A percentile compares a stretch with the other conserved stretches of the same genome.
These are phyloP conservation scores for Aspergillus viridinutans DNA, from an alignment of 2,329 filamentous ascomycete species.

Conservation along the genomic window DNA sequence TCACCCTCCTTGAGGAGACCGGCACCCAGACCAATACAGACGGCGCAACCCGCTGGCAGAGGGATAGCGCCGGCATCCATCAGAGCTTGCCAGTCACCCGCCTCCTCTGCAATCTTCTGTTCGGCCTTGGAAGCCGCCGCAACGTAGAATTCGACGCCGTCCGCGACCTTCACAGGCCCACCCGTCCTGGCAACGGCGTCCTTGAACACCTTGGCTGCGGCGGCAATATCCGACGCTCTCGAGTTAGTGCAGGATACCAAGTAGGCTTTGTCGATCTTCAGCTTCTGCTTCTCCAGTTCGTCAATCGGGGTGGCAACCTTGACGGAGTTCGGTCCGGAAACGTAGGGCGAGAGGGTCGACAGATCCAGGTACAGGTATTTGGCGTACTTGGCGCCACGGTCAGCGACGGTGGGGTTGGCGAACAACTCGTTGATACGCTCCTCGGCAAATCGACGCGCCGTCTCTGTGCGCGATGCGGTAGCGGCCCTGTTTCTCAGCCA, in stretches of 20 bases:
- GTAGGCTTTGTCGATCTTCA: slow-evolving; percentile 79
- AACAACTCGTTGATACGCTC: slow-evolving; percentile 68
- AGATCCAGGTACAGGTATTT: slow-evolving; percentile 80
- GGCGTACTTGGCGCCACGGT: slow-evolving; percentile 73
- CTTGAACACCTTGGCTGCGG: slow-evolving; percentile 79
- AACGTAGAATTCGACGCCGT: slow-evolving; percentile 80
- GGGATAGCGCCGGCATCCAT: slow-evolving; percentile 72
- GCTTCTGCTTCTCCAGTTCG: slow-evolving; percentile 68
- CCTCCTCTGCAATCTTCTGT: slow-evolving; percentile 70
- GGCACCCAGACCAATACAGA: slow-evolving; percentile 79
- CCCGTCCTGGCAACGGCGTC: slow-evolving; percentile 62
- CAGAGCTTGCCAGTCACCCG: slow-evolving; percentile 80
- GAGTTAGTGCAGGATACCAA: slow-evolving; percentile 88
- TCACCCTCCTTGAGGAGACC: slow-evolving; percentile 82
- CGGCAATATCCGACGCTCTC: slow-evolving; percentile 72
- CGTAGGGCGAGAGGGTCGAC: slow-evolving; percentile 75
- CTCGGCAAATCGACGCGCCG: slow-evolving; percentile 64
- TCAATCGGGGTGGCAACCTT: slow-evolving; percentile 76
- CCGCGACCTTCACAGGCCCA: slow-evolving; percentile 64
- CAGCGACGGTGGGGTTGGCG: slow-evolving; percentile 62
- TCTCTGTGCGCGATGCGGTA: slow-evolving; percentile 46
- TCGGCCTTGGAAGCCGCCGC: slow-evolving; percentile 78
- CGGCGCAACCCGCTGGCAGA: slow-evolving; percentile 71
- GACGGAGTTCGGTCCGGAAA: slow-evolving; percentile 85
- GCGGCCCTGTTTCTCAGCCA: slow-evolving; percentile 80